phyloP scores from a whole-genome alignment of 2,329 filamentous ascomycete species.

The Ophiostoma tasmaniense region DNA sequence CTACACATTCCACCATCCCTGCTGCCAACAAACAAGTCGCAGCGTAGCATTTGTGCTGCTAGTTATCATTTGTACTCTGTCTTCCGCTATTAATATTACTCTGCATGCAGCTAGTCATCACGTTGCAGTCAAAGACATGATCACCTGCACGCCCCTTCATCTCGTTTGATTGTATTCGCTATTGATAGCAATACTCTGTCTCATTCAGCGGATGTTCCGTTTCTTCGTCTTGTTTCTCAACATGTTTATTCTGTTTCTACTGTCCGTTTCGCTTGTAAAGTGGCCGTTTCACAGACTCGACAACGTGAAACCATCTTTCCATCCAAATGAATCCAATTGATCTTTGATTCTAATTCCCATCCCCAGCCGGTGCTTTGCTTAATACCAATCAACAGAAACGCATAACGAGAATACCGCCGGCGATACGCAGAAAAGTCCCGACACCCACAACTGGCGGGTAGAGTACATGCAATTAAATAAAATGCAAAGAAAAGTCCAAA shows the following conservation, averaged over 20 bases:
- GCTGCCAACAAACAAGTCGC: not conserved
- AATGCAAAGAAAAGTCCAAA: not conserved
- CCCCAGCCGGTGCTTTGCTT: not conserved
- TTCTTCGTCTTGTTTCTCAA: not conserved
- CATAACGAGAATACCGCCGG: not conserved
- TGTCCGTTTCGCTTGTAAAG: not conserved
- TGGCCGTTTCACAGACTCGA: not conserved
- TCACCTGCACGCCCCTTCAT: not conserved
- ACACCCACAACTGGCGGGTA: not conserved
- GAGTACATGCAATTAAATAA: not conserved
- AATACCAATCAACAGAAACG: not conserved
- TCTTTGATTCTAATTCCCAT: too few relatives aligned
- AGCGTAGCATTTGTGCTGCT: not conserved
- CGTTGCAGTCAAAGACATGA: not conserved
- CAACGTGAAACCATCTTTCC: not conserved
- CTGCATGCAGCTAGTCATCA: not conserved
- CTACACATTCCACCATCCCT: too few relatives aligned
- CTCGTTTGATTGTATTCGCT: not conserved
- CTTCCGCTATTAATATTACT: not conserved
- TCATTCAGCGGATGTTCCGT: not conserved
- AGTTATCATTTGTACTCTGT: not conserved
- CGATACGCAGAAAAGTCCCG: not conserved
- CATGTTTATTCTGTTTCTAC: not conserved
- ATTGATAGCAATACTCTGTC: too few relatives aligned
- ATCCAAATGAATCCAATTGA: not conserved